These are phyloP conservation scores for Trichopus zeylanicus DNA, from an alignment of 116 monocot genomes.

Conservation along the genomic window DNA sequence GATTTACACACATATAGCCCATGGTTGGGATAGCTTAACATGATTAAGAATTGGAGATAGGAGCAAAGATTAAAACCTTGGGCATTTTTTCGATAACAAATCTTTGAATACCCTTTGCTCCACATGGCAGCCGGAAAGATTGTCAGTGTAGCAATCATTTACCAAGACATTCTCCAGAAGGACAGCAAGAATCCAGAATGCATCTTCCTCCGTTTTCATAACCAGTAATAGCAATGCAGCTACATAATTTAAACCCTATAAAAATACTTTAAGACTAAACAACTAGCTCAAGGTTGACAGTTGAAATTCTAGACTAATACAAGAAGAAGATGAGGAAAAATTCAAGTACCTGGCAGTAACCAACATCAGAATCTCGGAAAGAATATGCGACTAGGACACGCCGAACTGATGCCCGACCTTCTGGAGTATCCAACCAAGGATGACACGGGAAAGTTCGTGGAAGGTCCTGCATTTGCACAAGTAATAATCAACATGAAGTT, in stretches of 20 bases:
- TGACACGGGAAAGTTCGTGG: conserved; percentile 94
- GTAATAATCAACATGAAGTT: neutral
- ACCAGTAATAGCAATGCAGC: conserved; percentile 86
- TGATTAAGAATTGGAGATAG: no score
- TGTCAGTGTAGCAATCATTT: conserved; percentile 92
- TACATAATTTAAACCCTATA: conserved; percentile 94
- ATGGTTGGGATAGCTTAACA: no score
- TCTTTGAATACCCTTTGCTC: conserved; percentile 97
- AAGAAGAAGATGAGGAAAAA: neutral
- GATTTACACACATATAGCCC: no score
- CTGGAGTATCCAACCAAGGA: conserved; percentile 86
- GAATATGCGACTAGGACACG: conserved; percentile 97
- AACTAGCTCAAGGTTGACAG: neutral
- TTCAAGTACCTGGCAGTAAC: conserved; percentile 80
- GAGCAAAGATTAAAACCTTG: conserved; percentile 43
- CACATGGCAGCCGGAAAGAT: conserved; percentile 96
- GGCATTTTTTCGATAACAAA: conserved; percentile 85
- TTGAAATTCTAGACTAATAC: neutral
- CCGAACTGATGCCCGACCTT: conserved; percentile 82
- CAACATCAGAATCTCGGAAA: conserved; percentile 96
- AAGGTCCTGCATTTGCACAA: conserved; percentile 54
- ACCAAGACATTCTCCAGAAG: conserved; percentile 97
- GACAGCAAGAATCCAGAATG: conserved; percentile 98
- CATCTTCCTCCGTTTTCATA: conserved; percentile 96
- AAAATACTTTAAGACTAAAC: conserved; percentile 9